Base-by-base conservation (phyloP, 148 eudicot genomes). In the Camellia japonica region DNA sequence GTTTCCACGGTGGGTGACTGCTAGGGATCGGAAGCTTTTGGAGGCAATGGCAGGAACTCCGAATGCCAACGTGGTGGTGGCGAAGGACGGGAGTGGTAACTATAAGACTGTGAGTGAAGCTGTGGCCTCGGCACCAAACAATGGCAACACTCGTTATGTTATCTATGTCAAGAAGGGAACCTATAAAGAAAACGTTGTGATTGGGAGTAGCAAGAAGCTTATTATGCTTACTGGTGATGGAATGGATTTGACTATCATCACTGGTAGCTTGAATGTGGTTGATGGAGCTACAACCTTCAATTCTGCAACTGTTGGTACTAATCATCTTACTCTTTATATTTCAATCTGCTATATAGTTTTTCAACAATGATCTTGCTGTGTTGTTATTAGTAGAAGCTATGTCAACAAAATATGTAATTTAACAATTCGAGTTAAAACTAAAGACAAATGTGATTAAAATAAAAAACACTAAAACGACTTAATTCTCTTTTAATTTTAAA, bases 51-150 rank as follows among this genome's bases (percentile, higher is more conserved):
- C 68, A 74, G 42, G 80, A 46, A 5, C 58, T 86, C 9, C 38
- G 38, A 73, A 77, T 7, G 88, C 88, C 8, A 76, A 86, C 52
- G 58, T 80, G 38, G 80, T 78, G 12, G 88, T 86, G n/a, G 88
- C 88, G 49, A 54, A 81, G 30, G 88, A 86, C 15, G 88, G 84
- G 2, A 80, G 82, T 16, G 88, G 88, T 20, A 72, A 86, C 3
- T 86, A 69, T 38, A 79, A 71, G 63, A 86, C 75, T 0, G 75
- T 86, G 4, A 59, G 13, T 7, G 83, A 81, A 61, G 88, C 88
- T 0, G 78, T 86, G 67, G 84, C 80, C 5, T 76, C 88, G 3
- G 88, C 81, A 5, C 88, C 88, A 0, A 62, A 83, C 15, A 83
- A 81, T 15, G 68, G 82, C 78, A 78, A 70, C 72, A 69, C 2